A percentile compares a stretch with the other conserved stretches of the same genome.
These are phyloP conservation scores for Eucalyptus tenuipes DNA, from an alignment of 345 rosid genomes.

Conservation along the genomic window DNA sequence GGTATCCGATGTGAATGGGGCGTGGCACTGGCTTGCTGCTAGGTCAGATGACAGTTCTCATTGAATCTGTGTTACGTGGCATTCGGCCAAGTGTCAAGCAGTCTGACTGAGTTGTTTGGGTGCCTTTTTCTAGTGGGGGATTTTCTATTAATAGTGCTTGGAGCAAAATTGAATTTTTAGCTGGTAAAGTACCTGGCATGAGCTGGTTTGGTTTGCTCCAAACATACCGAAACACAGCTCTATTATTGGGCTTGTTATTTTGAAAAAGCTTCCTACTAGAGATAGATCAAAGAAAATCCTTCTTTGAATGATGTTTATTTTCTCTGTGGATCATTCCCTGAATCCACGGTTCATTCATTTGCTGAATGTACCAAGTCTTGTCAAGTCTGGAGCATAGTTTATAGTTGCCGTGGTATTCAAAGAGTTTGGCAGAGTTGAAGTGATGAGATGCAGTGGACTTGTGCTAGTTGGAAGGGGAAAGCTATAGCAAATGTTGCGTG, in stretches of 20 bases:
- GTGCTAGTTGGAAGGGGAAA: neutral
- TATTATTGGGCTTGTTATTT: neutral
- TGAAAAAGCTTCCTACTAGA: neutral
- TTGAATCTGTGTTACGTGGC: accelerated
- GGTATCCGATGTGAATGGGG: neutral
- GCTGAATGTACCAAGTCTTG: neutral
- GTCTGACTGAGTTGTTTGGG: neutral
- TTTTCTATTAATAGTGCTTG: neutral
- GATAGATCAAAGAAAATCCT: neutral
- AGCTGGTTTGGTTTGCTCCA: neutral
- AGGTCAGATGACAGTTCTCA: neutral
- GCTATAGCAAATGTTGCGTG: neutral
- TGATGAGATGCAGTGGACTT: neutral
- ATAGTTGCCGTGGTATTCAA: neutral
- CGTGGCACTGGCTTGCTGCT: neutral
- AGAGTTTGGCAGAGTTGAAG: neutral
- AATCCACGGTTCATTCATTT: neutral
- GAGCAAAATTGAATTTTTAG: neutral
- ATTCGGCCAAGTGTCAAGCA: neutral
- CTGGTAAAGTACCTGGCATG: neutral
- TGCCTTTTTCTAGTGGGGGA: neutral
- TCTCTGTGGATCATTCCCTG: neutral
- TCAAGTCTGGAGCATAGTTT: neutral
- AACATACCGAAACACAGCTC: neutral
- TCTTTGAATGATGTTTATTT: neutral